Conservation (phyloP, 805 yeast species). For the Schizosaccharomyces pombe region DNA sequence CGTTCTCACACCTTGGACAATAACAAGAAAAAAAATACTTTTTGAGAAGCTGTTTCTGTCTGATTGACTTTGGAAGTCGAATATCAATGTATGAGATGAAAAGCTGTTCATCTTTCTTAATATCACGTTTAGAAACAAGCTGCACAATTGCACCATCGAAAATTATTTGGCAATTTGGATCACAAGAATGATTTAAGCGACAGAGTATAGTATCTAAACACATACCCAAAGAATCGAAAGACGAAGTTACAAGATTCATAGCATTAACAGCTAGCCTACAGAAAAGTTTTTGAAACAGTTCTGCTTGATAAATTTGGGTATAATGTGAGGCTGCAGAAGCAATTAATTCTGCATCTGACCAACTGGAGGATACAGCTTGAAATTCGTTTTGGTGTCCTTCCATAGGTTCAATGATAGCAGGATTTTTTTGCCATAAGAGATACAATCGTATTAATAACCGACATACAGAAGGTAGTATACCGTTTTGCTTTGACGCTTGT, state of each 20-base stretch:
- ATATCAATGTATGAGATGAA: constrained; percentile 8
- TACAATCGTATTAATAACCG: background rate
- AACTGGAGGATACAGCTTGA: background rate
- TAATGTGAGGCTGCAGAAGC: background rate
- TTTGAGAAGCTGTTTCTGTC: constrained; percentile 3
- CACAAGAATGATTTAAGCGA: background rate
- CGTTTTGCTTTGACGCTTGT: background rate
- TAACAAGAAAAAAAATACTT: constrained; percentile 7
- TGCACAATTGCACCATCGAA: background rate
- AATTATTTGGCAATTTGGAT: background rate
- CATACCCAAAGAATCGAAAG: background rate
- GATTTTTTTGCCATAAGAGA: background rate
- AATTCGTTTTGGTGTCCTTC: background rate
- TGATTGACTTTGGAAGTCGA: constrained; percentile 4
- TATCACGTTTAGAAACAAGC: constrained; percentile 3
- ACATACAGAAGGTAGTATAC: background rate
- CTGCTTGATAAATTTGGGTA: background rate
- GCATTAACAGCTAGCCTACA: background rate
- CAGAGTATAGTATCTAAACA: background rate
- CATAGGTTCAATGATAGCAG: background rate
- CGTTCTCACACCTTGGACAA: constrained; percentile 5
- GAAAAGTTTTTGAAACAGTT: background rate
- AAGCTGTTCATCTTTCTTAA: constrained; percentile 7
- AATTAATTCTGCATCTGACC: constrained; percentile 2
- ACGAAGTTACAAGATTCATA: background rate